Conservation (phyloP, 441 rosid genomes). For the Croton laevigatus region DNA sequence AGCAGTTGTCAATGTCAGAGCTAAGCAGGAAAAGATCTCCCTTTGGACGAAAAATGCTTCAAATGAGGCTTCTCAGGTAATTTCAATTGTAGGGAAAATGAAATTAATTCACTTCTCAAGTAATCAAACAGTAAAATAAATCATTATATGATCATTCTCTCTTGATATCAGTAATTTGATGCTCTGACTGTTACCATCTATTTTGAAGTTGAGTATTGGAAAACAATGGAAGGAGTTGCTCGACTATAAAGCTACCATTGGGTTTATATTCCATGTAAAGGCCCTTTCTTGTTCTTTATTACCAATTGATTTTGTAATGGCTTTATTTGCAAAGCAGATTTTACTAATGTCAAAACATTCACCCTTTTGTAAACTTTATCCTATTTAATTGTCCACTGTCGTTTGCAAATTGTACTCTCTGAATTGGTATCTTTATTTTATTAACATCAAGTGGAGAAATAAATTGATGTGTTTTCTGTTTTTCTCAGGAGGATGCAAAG, state of each 20-base stretch:
- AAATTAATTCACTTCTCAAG: not conserved
- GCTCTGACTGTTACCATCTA: not conserved
- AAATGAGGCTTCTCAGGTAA: conserved; percentile 84
- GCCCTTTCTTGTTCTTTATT: not conserved
- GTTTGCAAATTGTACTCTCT: no score
- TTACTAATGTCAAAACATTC: no score
- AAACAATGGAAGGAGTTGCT: conserved; percentile 85
- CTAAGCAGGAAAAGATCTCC: conserved; percentile 61
- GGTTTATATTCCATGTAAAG: conserved; percentile 81
- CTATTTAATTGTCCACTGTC: no score
- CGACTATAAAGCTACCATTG: conserved; percentile 54
- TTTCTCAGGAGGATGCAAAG: conserved; percentile 72
- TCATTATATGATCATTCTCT: not conserved
- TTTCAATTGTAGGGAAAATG: no score
- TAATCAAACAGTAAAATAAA: not conserved
- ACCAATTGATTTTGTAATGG: no score
- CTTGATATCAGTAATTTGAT: not conserved
- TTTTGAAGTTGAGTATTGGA: conserved; percentile 73
- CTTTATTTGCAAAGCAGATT: no score
- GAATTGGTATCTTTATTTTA: no score
- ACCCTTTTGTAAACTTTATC: no score
- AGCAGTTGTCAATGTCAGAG: conserved; percentile 76
- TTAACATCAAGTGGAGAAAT: no score
- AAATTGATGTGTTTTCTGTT: not conserved
- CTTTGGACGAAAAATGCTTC: conserved; percentile 92